Evolutionary conservation across 129 eudicot genomes (phyloP).

Genomic region (Lonicera japonica): DNA sequence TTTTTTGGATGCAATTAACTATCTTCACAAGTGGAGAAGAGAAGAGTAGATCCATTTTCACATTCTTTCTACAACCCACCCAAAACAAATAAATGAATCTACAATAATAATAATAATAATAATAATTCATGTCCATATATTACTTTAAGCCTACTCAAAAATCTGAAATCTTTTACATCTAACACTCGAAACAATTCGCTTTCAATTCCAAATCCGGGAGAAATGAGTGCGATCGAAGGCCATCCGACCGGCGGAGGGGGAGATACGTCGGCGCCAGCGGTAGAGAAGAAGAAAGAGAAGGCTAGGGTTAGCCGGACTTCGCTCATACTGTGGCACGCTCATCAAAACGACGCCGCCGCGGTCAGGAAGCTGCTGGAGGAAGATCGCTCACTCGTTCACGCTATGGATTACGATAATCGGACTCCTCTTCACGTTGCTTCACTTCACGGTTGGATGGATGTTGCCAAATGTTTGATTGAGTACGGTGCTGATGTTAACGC

Average conservation of each 20-base stretch:
- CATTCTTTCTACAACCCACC: no score
- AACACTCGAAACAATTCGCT: no score
- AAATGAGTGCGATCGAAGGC: constrained; percentile 74
- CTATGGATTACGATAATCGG: constrained; percentile 78
- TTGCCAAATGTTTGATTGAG: constrained; percentile 73
- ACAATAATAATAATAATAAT: no score
- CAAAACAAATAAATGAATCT: no score
- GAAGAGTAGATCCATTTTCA: no score
- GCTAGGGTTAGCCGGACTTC: constrained; percentile 88
- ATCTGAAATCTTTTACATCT: no score
- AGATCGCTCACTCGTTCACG: constrained; percentile 63
- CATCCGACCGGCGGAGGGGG: constrained; percentile 44
- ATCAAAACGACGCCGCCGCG: constrained; percentile 69
- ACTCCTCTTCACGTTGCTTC: constrained; percentile 96
- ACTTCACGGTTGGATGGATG: constrained; percentile 86
- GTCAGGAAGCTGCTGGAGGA: constrained; percentile 80
- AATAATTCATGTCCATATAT: no score
- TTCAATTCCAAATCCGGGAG: background rate
- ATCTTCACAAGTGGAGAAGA: no score
- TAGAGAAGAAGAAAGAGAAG: constrained; percentile 66
- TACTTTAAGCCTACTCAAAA: no score
- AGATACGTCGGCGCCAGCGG: constrained; percentile 13
- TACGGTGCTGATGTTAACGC: constrained; percentile 90
- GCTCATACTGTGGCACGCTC: constrained; percentile 88
- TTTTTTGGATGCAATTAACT: no score